Evolutionary conservation across 2,329 filamentous ascomycete species (phyloP).

Genomic region (Tolypocladium ovalisporum): DNA sequence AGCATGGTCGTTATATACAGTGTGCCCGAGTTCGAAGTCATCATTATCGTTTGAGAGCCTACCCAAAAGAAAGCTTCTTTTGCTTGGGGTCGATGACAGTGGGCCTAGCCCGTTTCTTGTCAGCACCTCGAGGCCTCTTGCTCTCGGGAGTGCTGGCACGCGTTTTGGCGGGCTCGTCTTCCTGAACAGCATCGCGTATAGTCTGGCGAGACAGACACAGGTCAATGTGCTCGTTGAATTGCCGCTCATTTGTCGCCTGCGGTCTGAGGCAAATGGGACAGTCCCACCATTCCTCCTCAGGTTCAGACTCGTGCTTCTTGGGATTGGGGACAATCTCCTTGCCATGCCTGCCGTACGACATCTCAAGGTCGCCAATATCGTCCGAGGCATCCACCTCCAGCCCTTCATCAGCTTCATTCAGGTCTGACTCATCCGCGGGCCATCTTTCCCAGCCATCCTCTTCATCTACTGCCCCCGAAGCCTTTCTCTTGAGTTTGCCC

Average conservation of each 20-base stretch:
- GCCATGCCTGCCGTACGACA: constrained; percentile 24
- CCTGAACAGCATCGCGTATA: constrained; percentile 72
- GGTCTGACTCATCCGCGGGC: constrained; percentile 51
- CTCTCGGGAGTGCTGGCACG: constrained; percentile 22
- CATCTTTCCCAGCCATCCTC: constrained; percentile 54
- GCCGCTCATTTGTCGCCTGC: constrained; percentile 61
- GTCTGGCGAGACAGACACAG: constrained; percentile 77
- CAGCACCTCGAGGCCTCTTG: constrained; percentile 22
- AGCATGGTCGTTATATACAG: too few relatives aligned
- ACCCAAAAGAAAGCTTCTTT: constrained; percentile 43
- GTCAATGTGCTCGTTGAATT: constrained; percentile 89
- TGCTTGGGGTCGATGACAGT: constrained; percentile 31
- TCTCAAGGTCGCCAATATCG: background rate
- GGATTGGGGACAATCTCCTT: constrained; percentile 41
- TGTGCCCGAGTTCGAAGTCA: too few relatives aligned
- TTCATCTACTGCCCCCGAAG: constrained; percentile 11
- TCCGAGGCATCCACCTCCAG: background rate
- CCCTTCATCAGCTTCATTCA: background rate
- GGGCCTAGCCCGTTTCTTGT: constrained; percentile 28
- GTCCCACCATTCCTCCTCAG: constrained; percentile 54
- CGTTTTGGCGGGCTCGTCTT: constrained; percentile 19
- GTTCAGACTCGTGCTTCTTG: constrained; percentile 15
- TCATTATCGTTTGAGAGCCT: background rate
- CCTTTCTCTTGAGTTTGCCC: constrained; percentile 22
- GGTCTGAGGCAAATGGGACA: constrained; percentile 81